Evolutionary conservation across 805 yeast genomes (phyloP), one percentile per base, ranked within the genome.

Genomic region (Barnettozyma wickerhamii): DNA sequence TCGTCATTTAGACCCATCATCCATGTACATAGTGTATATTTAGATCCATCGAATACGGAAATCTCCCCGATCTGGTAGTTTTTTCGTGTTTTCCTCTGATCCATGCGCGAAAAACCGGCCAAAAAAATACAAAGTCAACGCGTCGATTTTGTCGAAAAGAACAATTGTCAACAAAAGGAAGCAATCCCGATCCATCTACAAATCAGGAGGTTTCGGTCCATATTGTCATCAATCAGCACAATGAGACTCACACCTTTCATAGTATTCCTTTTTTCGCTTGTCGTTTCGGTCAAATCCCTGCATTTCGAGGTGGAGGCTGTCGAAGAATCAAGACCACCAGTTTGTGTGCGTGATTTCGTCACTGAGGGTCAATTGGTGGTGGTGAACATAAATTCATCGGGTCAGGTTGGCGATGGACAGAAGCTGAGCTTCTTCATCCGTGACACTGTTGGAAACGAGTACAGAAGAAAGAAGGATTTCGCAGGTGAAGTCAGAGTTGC

Each of bases 341-440:
- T 82, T 43, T 93, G 99, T 70, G 75, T 93, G 50, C 85, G 99
- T 62, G 97, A 93, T 62, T 91, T 91, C 59, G 95, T 86, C 41
- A 68, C 75, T 36, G 84, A 79, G 51, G 90, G 88, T 43, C 91
- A 87, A 59, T 65, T 90, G 50, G 98, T 91, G 20, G 96, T 91
- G 34, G 85, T 90, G 43, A 83, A 81, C 50, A 75, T 88, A 53
- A 74, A 77, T 45, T 75, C 95, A 9, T 71, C 75, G 51, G 98
- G 98, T 27, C 59, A 69, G 38, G 66, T 67, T 43, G 93, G 93
- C 28, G 98, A 93, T 63, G 98, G 98, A 28, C 98, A 93, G 66
- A 65, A 67, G 35, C 72, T 93, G 58, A 75, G 75, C 50, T 68
- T 91, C 44, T 62, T 61, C 49, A 81, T 88, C 49, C 72, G 75